These are phyloP conservation scores for Colletotrichum orchidophilum DNA, from an alignment of 2,329 filamentous ascomycete genomes.

Conservation along the genomic window DNA sequence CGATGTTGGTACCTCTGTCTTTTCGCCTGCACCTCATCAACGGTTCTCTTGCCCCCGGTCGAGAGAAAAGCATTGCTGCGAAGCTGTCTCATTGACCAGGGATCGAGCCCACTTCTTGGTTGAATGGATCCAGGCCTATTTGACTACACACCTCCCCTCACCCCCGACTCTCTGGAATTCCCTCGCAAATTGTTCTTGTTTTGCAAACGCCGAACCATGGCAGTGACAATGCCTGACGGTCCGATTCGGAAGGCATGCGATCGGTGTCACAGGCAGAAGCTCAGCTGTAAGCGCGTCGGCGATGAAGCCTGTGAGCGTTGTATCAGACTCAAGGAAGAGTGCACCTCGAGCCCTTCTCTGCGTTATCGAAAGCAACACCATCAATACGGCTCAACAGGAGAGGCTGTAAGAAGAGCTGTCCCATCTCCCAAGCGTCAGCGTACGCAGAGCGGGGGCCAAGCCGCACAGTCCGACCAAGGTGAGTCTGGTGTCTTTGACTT, in stretches of 20 bases:
- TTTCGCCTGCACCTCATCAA: background rate
- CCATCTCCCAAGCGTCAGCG: constrained; percentile 50
- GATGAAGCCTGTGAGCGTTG: constrained; percentile 54
- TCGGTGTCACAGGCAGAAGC: constrained; percentile 56
- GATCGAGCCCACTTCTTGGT: constrained; percentile 16
- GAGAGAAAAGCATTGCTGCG: constrained; percentile 8
- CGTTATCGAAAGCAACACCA: constrained; percentile 45
- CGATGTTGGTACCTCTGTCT: constrained; percentile 6
- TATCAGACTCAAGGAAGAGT: constrained; percentile 50
- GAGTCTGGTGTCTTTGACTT: constrained; percentile 39
- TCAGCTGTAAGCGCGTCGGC: constrained; percentile 54
- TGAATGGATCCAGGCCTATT: constrained; percentile 24
- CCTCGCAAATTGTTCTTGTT: constrained; percentile 32
- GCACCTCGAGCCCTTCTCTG: constrained; percentile 55
- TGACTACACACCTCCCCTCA: constrained; percentile 31
- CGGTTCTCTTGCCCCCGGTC: constrained; percentile 17
- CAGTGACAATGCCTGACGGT: constrained; percentile 48
- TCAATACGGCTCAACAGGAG: background rate
- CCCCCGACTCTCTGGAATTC: constrained; percentile 31
- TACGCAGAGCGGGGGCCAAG: constrained; percentile 44
- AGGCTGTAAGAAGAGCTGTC: constrained; percentile 16
- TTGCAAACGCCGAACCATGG: constrained; percentile 36
- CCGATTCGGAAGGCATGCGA: constrained; percentile 56
- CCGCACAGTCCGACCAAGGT: constrained; percentile 48
- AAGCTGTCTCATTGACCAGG: constrained; percentile 24